These are phyloP conservation scores for Neoboletus magnificus DNA, from an alignment of 768 basidiomycete genomes.

Conservation along the genomic window DNA sequence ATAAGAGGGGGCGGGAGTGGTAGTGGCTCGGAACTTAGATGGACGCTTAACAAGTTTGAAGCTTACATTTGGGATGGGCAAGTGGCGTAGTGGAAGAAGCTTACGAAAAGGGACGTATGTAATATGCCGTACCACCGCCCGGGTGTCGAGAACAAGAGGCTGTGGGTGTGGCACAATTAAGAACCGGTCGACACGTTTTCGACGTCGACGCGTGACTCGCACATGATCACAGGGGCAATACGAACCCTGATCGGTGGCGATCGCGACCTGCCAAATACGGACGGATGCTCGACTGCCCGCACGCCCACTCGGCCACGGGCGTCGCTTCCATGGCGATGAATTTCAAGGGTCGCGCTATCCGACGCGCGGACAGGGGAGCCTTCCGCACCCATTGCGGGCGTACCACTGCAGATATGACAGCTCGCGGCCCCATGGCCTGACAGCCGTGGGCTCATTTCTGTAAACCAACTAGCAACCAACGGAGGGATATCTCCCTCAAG, in stretches of 20 bases:
- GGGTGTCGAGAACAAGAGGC: constrained; percentile 14
- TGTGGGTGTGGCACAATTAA: constrained; percentile 1
- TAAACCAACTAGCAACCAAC: constrained; percentile 3
- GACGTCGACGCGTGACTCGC: constrained; percentile 20
- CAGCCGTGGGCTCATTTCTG: constrained; percentile 2
- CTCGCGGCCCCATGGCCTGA: constrained; percentile 4
- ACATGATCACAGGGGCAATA: not conserved
- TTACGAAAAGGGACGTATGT: constrained; percentile 7
- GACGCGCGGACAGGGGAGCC: constrained; percentile 3
- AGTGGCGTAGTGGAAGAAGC: not conserved
- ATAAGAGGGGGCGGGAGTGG: constrained; percentile 41
- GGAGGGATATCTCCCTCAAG: not conserved
- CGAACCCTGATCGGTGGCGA: constrained; percentile 24
- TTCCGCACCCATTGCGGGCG: constrained; percentile 2
- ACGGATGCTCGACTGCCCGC: not conserved
- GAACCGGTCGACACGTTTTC: constrained; percentile 23
- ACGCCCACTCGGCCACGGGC: constrained; percentile 8
- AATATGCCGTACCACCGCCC: constrained; percentile 1
- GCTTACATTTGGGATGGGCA: constrained; percentile 78
- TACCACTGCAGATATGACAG: constrained; percentile 6
- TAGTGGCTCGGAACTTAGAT: constrained; percentile 61
- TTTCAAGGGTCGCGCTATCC: constrained; percentile 15
- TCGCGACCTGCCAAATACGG: constrained; percentile 10
- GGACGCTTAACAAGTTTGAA: constrained; percentile 66
- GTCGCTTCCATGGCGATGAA: constrained; percentile 23